Conservation (phyloP, 2,329 filamentous ascomycete genomes). For the Fusarium sp. region DNA sequence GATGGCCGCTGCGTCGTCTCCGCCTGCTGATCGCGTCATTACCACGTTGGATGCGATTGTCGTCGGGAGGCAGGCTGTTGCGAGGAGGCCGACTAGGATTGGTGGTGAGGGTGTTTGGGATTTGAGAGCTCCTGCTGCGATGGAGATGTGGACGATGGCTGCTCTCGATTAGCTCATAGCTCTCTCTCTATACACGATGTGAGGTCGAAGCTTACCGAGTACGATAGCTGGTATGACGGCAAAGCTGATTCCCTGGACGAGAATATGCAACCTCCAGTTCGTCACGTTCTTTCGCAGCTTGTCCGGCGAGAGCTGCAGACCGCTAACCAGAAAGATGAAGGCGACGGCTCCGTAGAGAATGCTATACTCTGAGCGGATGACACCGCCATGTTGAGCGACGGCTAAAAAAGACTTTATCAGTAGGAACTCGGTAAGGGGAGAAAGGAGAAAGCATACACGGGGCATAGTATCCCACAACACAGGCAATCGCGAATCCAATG, state of each 20-base stretch:
- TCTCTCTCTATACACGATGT: neutral
- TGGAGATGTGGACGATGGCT: conserved; percentile 59
- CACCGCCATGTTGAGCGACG: conserved; percentile 59
- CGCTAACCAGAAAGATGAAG: conserved; percentile 77
- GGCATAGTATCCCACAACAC: conserved; percentile 59
- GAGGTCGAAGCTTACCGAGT: conserved; percentile 54
- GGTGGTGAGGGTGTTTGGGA: conserved; percentile 70
- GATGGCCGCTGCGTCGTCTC: conserved; percentile 72
- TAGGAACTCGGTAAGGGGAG: neutral
- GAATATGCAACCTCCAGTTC: conserved; percentile 74
- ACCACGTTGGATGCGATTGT: conserved; percentile 80
- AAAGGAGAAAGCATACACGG: conserved; percentile 48
- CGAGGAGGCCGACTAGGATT: conserved; percentile 74
- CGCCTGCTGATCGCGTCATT: conserved; percentile 76
- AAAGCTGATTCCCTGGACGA: conserved; percentile 76
- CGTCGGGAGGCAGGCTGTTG: conserved; percentile 75
- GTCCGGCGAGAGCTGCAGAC: conserved; percentile 72
- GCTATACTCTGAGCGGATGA: conserved; percentile 65
- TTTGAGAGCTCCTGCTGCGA: conserved; percentile 58
- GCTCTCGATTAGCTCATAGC: conserved; percentile 19
- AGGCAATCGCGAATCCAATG: conserved; percentile 66
- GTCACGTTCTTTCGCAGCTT: conserved; percentile 70
- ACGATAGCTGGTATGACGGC: conserved; percentile 72
- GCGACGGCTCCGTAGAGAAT: conserved; percentile 76
- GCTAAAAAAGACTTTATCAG: conserved; percentile 44